Conservation (phyloP, 495 filamentous ascomycete species). For the Cudoniella acicularis region DNA sequence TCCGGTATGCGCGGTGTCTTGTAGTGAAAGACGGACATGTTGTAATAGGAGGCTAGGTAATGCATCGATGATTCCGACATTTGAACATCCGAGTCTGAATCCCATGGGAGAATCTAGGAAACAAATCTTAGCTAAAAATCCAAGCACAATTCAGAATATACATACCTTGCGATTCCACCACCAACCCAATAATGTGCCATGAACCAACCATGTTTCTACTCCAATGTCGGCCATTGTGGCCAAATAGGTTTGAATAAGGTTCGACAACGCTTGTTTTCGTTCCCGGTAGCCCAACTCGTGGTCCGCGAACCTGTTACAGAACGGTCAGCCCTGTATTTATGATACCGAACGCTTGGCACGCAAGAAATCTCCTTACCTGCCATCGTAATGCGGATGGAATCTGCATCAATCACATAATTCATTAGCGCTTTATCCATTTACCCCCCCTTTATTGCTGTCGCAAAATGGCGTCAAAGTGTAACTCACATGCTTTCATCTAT, state of each 20-base stretch:
- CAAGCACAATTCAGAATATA: not conserved
- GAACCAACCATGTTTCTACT: slow-evolving; percentile 81
- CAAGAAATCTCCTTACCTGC: slow-evolving; percentile 38
- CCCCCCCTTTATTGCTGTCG: not conserved
- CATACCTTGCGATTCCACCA: slow-evolving; percentile 85
- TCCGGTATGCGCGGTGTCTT: slow-evolving; percentile 29
- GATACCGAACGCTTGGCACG: slow-evolving; percentile 1
- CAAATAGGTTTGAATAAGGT: slow-evolving; percentile 73
- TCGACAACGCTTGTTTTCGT: slow-evolving; percentile 34
- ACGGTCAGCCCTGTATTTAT: not conserved
- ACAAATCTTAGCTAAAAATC: not conserved
- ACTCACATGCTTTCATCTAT: slow-evolving; percentile 55
- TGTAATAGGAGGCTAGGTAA: slow-evolving; percentile 61
- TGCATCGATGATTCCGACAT: slow-evolving; percentile 59
- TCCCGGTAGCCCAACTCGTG: slow-evolving; percentile 42
- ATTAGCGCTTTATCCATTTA: slow-evolving; percentile 4
- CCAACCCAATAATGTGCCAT: slow-evolving; percentile 85
- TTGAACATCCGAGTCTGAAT: slow-evolving; percentile 82
- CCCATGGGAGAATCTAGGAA: slow-evolving; percentile 69
- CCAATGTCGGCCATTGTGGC: slow-evolving; percentile 58
- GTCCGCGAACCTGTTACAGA: slow-evolving; percentile 44
- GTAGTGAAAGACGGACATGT: slow-evolving; percentile 62
- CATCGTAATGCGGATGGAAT: slow-evolving; percentile 61
- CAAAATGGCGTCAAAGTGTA: not conserved
- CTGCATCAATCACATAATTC: slow-evolving; percentile 28